A percentile compares a stretch with the other conserved stretches of the same genome.
These are phyloP conservation scores for Aspergillus arachidicola DNA, from an alignment of 2,329 filamentous ascomycete genomes.

Conservation along the genomic window DNA sequence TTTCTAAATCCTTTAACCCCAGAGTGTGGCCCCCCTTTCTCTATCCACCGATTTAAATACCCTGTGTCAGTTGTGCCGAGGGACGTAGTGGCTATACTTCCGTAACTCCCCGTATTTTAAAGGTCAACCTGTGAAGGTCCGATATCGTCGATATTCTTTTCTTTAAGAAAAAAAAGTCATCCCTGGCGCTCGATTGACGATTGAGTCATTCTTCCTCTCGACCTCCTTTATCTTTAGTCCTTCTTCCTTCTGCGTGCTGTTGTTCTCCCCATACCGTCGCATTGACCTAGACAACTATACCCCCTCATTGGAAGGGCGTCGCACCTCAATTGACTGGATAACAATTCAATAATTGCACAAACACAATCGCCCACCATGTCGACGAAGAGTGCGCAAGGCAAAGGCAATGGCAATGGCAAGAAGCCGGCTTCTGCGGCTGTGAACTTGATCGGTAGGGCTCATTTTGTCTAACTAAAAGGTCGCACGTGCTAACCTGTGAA, in stretches of 20 bases:
- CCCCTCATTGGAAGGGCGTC: slow-evolving; percentile 5
- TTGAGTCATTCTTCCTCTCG: slow-evolving; percentile 12
- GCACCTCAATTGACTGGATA: slow-evolving; percentile 8
- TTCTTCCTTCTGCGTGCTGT: slow-evolving; percentile 4
- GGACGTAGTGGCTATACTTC: slow-evolving; percentile 33
- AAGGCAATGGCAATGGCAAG: slow-evolving; percentile 55
- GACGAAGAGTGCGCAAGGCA: slow-evolving; percentile 58
- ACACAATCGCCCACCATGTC: slow-evolving; percentile 52
- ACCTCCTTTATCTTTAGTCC: slow-evolving; percentile 8
- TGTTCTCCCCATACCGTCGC: neutral
- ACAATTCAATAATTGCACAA: neutral
- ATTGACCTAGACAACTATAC: neutral
- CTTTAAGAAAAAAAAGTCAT: slow-evolving; percentile 7
- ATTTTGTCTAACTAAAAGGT: neutral
- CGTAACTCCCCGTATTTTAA: slow-evolving; percentile 34
- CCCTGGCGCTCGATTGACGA: slow-evolving; percentile 8
- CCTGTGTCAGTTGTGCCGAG: slow-evolving; percentile 21
- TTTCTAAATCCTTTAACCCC: slow-evolving; percentile 14
- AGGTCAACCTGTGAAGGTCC: slow-evolving; percentile 23
- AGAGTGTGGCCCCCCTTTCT: slow-evolving; percentile 2
- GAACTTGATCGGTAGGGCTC: slow-evolving; percentile 78
- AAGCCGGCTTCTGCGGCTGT: slow-evolving; percentile 82
- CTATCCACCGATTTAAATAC: slow-evolving; percentile 18
- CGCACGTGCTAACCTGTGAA: slow-evolving; percentile 20
- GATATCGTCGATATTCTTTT: slow-evolving; percentile 27